Evolutionary conservation across 2,329 filamentous ascomycete species (phyloP).

Genomic region (Elsinoe arachidis): DNA sequence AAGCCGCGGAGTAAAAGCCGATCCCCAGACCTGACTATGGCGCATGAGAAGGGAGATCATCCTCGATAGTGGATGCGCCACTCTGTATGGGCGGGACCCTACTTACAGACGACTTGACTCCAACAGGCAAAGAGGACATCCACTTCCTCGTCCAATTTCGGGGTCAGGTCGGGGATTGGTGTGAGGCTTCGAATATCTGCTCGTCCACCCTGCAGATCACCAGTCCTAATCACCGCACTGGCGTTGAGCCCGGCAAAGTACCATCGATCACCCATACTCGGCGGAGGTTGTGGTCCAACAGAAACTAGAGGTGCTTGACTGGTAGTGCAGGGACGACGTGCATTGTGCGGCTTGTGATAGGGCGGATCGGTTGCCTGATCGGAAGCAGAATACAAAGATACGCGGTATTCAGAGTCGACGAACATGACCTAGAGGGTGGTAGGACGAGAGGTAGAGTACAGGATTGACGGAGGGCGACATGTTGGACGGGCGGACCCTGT

Average conservation of each 20-base stretch:
- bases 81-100: background rate
- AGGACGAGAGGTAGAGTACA: background rate
- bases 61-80: conserved; percentile 15
- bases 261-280: conserved; percentile 6
- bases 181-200: conserved; percentile 7
- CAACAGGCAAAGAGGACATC: conserved; percentile 26
- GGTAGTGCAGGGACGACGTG: background rate
- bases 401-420: background rate
- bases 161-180: background rate
- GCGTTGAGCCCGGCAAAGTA: conserved; percentile 10
- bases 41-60: conserved; percentile 12
- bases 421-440: background rate
- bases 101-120: conserved; percentile 23
- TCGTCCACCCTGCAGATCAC: background rate
- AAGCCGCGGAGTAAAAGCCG: conserved; percentile 7
- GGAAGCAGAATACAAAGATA: background rate
- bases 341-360: conserved; percentile 1
- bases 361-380: background rate
- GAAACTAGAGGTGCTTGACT: conserved; percentile 1
- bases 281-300: background rate
- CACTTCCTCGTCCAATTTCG: background rate
- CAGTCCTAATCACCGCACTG: conserved; percentile 2
- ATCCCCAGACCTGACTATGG: conserved; percentile 3
- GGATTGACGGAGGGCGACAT: background rate
- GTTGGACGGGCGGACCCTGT: background rate